Evolutionary conservation across 805 yeast species (phyloP), one percentile per base, ranked within the genome.

Genomic region (Yamadazyma olivae): DNA sequence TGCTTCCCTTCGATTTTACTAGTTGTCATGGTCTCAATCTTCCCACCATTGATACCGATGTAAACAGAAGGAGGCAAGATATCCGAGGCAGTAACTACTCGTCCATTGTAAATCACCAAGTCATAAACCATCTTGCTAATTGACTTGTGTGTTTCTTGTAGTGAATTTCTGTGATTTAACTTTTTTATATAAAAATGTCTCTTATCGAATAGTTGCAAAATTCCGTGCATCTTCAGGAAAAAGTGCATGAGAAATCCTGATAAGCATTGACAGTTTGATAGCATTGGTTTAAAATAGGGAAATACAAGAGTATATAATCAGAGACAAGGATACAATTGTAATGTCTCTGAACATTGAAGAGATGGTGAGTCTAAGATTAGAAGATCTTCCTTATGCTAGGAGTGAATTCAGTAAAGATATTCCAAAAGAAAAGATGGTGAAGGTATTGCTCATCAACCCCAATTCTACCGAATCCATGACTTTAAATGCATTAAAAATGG

Each of bases 1-100:
- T 52, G 49, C 13, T 36, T 38, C 20, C 56, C 68, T 17, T 36
- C 29, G 5, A 48, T 17, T 8, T 46, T 50, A n/a, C 49, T 49
- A 5, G 56, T 43, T n/a, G 71, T 56, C 44, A 70, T 57, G 4
- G 60, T 54, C 24, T 45, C 42, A 23, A 70, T 67, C 12, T 51
- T 56, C n/a, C 70, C 74, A 42, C 61, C 57, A 31, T 43, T 55
- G 34, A 71, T 54, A 15, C 71, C 74, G 25, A 71, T 61, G 41
- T 64, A 66, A 9, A 63, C 58, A 17, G 66, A 51, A 2, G 63
- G 56, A 4, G 61, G 54, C 10, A 53, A 38, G 40, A 57, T 46
- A 20, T 56, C 61, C 4, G 57, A 22, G 3, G 59, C 61, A 8
- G 59, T 51, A 17, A 59, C 63, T 4, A 60, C 49, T 15, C 37